phyloP scores from a whole-genome alignment of 1,284 basidiomycete genomes.

The Chondrostereum purpureum region DNA sequence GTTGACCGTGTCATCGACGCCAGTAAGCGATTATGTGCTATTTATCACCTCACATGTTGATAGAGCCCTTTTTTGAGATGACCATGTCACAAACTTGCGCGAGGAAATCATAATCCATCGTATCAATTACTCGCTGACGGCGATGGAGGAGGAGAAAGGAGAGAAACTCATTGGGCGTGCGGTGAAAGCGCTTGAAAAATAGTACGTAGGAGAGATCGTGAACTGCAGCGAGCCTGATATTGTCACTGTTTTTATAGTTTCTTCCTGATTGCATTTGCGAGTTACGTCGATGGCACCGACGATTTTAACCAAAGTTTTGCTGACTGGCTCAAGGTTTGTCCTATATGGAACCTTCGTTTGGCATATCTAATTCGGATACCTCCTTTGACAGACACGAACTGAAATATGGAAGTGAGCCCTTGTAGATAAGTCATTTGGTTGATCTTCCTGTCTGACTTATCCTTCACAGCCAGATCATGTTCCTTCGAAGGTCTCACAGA shows the following conservation, averaged over 20 bases:
- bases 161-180: slow-evolving; percentile 57
- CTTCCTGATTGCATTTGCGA: slow-evolving; percentile 93
- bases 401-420: slow-evolving; percentile 90
- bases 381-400: slow-evolving; percentile 52
- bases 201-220: slow-evolving; percentile 38
- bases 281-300: slow-evolving; percentile 75
- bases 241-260: slow-evolving; percentile 51
- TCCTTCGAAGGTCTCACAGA: slow-evolving; percentile 73
- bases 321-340: slow-evolving; percentile 79
- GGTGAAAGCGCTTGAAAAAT: slow-evolving; percentile 72
- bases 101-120: slow-evolving; percentile 84
- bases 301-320: slow-evolving; percentile 75
- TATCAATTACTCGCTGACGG: slow-evolving; percentile 78
- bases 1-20: slow-evolving; percentile 87
- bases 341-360: no score
- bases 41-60: slow-evolving; percentile 1
- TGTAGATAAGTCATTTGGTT: no score
- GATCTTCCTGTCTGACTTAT: slow-evolving; percentile 6
- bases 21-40: slow-evolving; percentile 47
- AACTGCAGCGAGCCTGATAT: slow-evolving; percentile 1
- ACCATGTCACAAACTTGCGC: slow-evolving; percentile 85
- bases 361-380: background rate
- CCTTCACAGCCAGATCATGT: slow-evolving; percentile 69
- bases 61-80: slow-evolving; percentile 29
- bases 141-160: slow-evolving; percentile 61